Percentiles rank a stretch among this genome's conserved stretches.
phyloP scores from a whole-genome alignment of 495 filamentous ascomycete species.

The Penicillium atrosanguineum region DNA sequence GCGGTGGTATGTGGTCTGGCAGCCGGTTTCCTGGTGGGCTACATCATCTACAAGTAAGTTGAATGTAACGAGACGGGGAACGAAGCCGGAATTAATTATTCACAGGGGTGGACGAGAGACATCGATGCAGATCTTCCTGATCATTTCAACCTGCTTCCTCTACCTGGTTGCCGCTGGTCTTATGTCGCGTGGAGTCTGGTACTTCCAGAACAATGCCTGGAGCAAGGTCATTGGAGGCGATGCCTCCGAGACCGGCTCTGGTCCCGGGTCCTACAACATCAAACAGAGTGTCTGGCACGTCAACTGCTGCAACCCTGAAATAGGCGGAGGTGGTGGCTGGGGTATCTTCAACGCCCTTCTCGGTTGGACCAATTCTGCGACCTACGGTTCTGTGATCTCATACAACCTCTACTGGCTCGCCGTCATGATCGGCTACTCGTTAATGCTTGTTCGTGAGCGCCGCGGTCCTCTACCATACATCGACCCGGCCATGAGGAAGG shows the following conservation, averaged over 20 bases:
- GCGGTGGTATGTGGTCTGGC: conserved; percentile 66
- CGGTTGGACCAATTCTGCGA: conserved; percentile 89
- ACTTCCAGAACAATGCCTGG: conserved; percentile 64
- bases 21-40: conserved; percentile 63
- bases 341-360: conserved; percentile 80
- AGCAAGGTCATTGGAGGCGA: conserved; percentile 68
- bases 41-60: conserved; percentile 72
- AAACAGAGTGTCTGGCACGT: conserved; percentile 85
- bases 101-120: conserved; percentile 58
- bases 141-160: conserved; percentile 76
- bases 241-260: conserved; percentile 68
- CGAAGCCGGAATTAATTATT: not conserved
- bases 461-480: conserved; percentile 21
- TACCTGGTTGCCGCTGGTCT: conserved; percentile 86
- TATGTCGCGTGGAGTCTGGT: conserved; percentile 75
- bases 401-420: conserved; percentile 85
- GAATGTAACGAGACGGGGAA: not conserved
- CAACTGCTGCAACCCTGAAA: conserved; percentile 76
- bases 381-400: conserved; percentile 72
- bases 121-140: conserved; percentile 74
- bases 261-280: conserved; percentile 88
- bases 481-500: conserved; percentile 16
- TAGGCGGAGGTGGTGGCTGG: conserved; percentile 79
- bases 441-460: conserved; percentile 28
- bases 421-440: conserved; percentile 23